phyloP scores from a whole-genome alignment of 305 asterid species.

The Plantago coronopus region DNA sequence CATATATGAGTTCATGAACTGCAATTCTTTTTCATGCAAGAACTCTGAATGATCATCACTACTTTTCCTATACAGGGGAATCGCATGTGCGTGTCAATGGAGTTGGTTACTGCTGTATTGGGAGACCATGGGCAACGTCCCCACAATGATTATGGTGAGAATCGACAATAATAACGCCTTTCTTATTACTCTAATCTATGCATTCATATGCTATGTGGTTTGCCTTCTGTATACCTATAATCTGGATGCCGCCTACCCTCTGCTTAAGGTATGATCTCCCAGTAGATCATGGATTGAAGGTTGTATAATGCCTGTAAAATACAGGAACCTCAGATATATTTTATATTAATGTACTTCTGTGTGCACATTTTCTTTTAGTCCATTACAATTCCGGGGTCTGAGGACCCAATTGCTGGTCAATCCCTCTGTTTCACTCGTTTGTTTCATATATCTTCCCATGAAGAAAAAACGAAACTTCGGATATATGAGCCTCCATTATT shows the following conservation, averaged over 20 bases:
- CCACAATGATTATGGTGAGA: constrained; percentile 87
- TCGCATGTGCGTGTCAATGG: constrained; percentile 91
- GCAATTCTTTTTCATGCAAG: constrained; percentile 16
- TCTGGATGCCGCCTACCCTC: constrained; percentile 7
- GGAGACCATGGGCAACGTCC: constrained; percentile 99
- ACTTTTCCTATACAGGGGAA: constrained; percentile 43
- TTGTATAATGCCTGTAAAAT: neutral
- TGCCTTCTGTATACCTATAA: neutral
- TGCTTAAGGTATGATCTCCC: neutral
- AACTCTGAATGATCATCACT: constrained; percentile 19
- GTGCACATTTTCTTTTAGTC: constrained; percentile 8
- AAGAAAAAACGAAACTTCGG: constrained; percentile 2
- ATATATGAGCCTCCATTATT: constrained; percentile 17
- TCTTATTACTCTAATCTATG: constrained; percentile 6
- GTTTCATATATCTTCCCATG: constrained; percentile 19
- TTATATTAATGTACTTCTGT: constrained; percentile 7
- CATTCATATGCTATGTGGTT: constrained; percentile 5
- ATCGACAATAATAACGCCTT: constrained; percentile 6
- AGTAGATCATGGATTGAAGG: neutral
- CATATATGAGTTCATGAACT: constrained; percentile 10
- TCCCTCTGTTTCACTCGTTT: constrained; percentile 5
- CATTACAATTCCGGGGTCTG: constrained; percentile 14
- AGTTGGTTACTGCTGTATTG: constrained; percentile 92
- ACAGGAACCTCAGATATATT: neutral
- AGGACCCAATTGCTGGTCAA: constrained; percentile 9